Evolutionary conservation across 208 protist species (phyloP), one percentile per base, ranked within the genome.

Genomic region (Acanthamoeba castellanii): DNA sequence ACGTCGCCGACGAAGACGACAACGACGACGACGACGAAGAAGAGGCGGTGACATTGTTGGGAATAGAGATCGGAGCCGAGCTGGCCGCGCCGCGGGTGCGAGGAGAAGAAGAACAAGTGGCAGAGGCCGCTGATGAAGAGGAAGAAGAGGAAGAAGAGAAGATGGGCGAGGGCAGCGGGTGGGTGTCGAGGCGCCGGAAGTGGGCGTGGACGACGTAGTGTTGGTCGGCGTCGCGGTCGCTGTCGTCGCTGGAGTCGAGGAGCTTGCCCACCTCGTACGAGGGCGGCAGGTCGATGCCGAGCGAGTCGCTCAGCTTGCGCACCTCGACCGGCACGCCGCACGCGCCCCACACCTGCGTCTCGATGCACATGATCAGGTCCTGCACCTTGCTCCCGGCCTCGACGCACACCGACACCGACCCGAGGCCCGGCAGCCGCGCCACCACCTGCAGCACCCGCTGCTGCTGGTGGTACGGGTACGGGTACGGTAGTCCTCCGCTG

Each of bases 211-310:
- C 72, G 34, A n/a, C 37, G 37, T 37, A 37, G 37, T 37, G 37
- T 37, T 37, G 37, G 37, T 3, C 37, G 37, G 37, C 37, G 37
- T 37, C 37, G 37, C 37, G 37, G 37, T 37, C 37, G 37, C 37
- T 66, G 30, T 5, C 47, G 55, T 92, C 85, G 32, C 74, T 34
- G 22, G 47, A 30, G 55, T 55, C 37, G 22, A 92, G 85, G 14
- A 92, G 32, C 85, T 76, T 74, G 32, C 85, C 64, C n/a, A 74
- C 59, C 42, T 92, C 59, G 42, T 92, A 92, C 59, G 85, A 92
- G 55, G 85, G 85, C 30, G 85, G 20, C 64, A 92, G 59, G 59
- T 92, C 85, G 22, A 92, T 52, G 30, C 59, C 34, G 42, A 66
- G 59, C 4, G 55, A 5, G 25, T 92, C 59, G 55, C 85, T 92